phyloP scores from a whole-genome alignment of 164 flowering plant genomes.

The Warburgia ugandensis region DNA sequence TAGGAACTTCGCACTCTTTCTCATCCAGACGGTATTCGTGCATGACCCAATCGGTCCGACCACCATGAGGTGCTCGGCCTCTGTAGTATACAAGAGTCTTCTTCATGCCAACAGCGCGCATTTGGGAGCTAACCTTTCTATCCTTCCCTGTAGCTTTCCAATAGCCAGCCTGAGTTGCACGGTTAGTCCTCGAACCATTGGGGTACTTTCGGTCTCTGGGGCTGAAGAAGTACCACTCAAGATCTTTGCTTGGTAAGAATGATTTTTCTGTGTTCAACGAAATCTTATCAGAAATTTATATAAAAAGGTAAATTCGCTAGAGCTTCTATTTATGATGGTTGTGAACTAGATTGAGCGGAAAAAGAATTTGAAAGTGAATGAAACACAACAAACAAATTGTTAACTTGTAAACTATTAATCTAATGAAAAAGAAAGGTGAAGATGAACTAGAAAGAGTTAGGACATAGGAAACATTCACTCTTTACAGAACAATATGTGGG shows the following conservation, averaged over 20 bases:
- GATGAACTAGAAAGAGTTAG: no score
- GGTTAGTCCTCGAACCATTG: slow-evolving; percentile 88
- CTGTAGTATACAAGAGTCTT: slow-evolving; percentile 89
- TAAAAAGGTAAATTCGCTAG: no score
- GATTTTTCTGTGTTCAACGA: slow-evolving; percentile 97
- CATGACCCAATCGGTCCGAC: slow-evolving; percentile 89
- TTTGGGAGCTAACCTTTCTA: slow-evolving; percentile 65
- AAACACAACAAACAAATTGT: no score
- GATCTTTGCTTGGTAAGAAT: slow-evolving; percentile 84
- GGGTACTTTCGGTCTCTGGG: slow-evolving; percentile 94
- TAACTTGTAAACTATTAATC: no score
- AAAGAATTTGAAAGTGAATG: no score
- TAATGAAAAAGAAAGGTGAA: no score
- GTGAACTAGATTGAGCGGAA: no score
- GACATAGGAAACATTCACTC: no score
- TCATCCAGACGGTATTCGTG: slow-evolving; percentile 93
- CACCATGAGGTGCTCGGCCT: slow-evolving; percentile 92
- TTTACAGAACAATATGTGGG: no score
- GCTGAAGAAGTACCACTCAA: slow-evolving; percentile 93
- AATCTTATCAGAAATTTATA: no score
- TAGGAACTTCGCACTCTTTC: slow-evolving; percentile 51
- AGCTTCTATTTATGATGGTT: no score
- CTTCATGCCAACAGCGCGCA: slow-evolving; percentile 80
- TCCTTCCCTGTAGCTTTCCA: slow-evolving; percentile 99
- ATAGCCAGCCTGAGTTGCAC: slow-evolving; percentile 90